Conservation (phyloP, 2,329 filamentous ascomycete genomes). For the Cercospora janseana region DNA sequence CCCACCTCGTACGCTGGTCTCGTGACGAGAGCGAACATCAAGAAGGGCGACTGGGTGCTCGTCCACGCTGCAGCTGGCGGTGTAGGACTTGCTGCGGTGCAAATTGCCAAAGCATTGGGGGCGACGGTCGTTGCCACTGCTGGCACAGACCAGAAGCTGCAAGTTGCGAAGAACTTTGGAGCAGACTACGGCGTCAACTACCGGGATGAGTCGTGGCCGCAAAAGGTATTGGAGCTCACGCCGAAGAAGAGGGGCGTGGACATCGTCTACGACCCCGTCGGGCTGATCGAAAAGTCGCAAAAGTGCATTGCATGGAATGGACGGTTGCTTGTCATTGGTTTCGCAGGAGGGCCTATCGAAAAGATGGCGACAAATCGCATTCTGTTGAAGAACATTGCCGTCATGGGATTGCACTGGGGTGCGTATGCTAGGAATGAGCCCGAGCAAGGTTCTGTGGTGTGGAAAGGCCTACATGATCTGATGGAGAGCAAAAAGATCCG, state of each 20-base stretch:
- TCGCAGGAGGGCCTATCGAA: conserved; percentile 82
- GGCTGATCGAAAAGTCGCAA: conserved; percentile 79
- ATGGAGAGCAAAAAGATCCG: conserved; percentile 75
- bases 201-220: conserved; percentile 59
- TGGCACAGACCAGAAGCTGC: conserved; percentile 73
- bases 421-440: conserved; percentile 73
- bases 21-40: conserved; percentile 72
- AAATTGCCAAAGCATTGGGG: conserved; percentile 88
- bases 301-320: conserved; percentile 96
- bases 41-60: conserved; percentile 78
- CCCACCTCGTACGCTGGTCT: conserved; percentile 86
- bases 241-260: conserved; percentile 74
- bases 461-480: conserved; percentile 76
- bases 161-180: conserved; percentile 75
- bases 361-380: conserved; percentile 92
- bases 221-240: conserved; percentile 73
- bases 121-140: conserved; percentile 93
- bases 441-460: conserved; percentile 68
- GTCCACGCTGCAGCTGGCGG: conserved; percentile 91
- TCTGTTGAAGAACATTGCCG: conserved; percentile 84
- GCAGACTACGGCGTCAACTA: conserved; percentile 85
- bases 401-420: conserved; percentile 92
- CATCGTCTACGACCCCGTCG: conserved; percentile 93
- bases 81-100: conserved; percentile 86
- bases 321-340: conserved; percentile 81